These are phyloP conservation scores for Symbiodinium natans DNA, from an alignment of 73 alveolate genomes.

Conservation along the genomic window DNA sequence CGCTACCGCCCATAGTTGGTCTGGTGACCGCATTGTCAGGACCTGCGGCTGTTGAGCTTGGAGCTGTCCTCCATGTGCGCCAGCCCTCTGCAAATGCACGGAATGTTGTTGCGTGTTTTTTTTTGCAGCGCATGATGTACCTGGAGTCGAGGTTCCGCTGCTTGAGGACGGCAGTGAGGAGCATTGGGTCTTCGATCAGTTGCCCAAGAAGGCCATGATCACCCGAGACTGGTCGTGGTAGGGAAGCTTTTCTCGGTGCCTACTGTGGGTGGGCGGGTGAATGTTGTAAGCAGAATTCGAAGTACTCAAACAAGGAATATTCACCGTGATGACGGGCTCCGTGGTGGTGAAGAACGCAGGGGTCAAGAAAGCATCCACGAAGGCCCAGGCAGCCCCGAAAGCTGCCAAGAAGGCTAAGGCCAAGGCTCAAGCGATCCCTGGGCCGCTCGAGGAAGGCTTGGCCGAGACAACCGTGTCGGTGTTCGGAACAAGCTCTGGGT, in stretches of 20 bases:
- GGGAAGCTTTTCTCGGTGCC: too few relatives aligned
- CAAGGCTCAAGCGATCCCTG: background rate
- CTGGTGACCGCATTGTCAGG: too few relatives aligned
- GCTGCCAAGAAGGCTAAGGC: background rate
- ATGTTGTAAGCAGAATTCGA: too few relatives aligned
- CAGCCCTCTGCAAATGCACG: too few relatives aligned
- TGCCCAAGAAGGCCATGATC: background rate
- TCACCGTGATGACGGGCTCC: slow-evolving; percentile 4
- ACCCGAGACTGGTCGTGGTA: too few relatives aligned
- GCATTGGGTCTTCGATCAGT: slow-evolving; percentile 3
- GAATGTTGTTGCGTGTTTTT: too few relatives aligned
- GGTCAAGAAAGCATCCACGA: background rate
- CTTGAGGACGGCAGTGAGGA: background rate
- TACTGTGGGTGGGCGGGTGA: too few relatives aligned
- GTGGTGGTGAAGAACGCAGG: background rate
- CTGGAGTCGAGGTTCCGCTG: background rate
- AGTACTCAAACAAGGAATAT: background rate
- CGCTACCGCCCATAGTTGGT: too few relatives aligned
- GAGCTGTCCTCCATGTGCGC: too few relatives aligned
- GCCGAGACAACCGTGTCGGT: background rate
- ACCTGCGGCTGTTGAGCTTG: too few relatives aligned
- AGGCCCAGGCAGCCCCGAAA: background rate
- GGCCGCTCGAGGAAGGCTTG: background rate
- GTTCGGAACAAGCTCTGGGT: slow-evolving; percentile 27
- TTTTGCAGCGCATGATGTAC: too few relatives aligned